Percentiles rank a stretch among this genome's conserved stretches.
These are phyloP conservation scores for Kwoniella shivajii DNA, from an alignment of 1,284 basidiomycete genomes.

Conservation along the genomic window DNA sequence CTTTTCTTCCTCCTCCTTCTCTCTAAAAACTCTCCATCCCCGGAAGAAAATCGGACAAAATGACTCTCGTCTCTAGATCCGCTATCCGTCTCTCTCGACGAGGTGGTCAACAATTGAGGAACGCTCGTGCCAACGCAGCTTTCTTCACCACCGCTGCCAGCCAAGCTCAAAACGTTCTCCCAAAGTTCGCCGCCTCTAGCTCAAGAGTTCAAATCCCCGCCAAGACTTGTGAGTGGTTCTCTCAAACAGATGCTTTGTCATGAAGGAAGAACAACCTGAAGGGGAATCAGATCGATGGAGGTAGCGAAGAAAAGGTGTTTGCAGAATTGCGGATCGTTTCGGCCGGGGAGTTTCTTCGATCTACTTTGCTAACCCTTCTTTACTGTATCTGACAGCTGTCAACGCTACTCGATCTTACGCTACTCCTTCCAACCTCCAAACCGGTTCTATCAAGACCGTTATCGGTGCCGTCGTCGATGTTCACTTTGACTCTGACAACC, in stretches of 20 bases:
- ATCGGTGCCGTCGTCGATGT: constrained; percentile 99
- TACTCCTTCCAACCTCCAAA: constrained; percentile 72
- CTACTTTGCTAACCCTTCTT: neutral
- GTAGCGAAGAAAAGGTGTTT: neutral
- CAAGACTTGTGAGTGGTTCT: constrained; percentile 39
- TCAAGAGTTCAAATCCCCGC: constrained; percentile 29
- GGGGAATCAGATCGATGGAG: neutral
- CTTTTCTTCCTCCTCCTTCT: neutral
- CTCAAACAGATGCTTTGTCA: neutral
- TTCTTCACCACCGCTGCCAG: constrained; percentile 52
- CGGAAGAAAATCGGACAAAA: constrained; percentile 29
- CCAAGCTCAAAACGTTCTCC: constrained; percentile 41
- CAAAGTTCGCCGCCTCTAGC: constrained; percentile 36
- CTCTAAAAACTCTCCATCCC: constrained; percentile 14
- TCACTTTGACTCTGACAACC: constrained; percentile 84
- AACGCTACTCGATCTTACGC: constrained; percentile 74
- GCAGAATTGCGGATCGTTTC: constrained; percentile 13
- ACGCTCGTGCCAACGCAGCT: constrained; percentile 50
- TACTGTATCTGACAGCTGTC: constrained; percentile 19
- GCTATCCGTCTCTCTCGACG: constrained; percentile 52
- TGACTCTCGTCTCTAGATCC: constrained; percentile 54
- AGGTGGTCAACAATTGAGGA: constrained; percentile 41
- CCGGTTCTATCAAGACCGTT: constrained; percentile 87
- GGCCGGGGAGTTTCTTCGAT: constrained; percentile 6
- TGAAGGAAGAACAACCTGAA: neutral